These are phyloP conservation scores for Monilinia aucupariae DNA, from an alignment of 2,329 filamentous ascomycete genomes.

Conservation along the genomic window DNA sequence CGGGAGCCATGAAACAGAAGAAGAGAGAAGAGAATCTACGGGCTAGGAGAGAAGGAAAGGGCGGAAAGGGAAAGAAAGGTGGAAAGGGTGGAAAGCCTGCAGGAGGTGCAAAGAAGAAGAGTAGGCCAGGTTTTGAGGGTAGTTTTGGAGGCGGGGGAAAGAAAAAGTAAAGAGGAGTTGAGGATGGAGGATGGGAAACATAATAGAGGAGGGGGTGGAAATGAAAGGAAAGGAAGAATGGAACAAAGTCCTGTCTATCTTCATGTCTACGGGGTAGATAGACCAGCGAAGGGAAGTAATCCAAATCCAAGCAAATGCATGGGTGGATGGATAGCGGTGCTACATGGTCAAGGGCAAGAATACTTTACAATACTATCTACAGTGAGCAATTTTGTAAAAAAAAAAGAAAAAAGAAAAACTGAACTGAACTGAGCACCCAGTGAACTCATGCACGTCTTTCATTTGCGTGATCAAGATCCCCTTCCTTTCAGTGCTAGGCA, in stretches of 20 bases:
- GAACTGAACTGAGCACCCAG: not conserved
- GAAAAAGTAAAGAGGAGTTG: slow-evolving; percentile 17
- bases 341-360: not conserved
- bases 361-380: not conserved
- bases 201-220: not conserved
- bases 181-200: not conserved
- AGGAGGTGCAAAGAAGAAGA: slow-evolving; percentile 45
- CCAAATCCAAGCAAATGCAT: not conserved
- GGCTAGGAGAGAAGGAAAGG: slow-evolving; percentile 71
- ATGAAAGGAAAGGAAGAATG: not conserved
- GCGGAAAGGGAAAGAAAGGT: slow-evolving; percentile 53
- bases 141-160: slow-evolving; percentile 34
- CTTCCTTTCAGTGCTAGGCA: too few species aligned
- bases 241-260: not conserved
- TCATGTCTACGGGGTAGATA: not conserved
- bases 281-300: not conserved
- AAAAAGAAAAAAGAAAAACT: too few species aligned
- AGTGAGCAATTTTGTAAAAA: not conserved
- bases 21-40: slow-evolving; percentile 76
- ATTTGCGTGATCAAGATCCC: too few species aligned
- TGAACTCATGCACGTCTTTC: not conserved
- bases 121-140: slow-evolving; percentile 55
- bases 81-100: slow-evolving; percentile 45
- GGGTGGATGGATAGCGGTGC: not conserved
- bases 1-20: slow-evolving; percentile 72